phyloP scores from a whole-genome alignment of 768 basidiomycete species.

The Pilatotrama ljubarskyi region DNA sequence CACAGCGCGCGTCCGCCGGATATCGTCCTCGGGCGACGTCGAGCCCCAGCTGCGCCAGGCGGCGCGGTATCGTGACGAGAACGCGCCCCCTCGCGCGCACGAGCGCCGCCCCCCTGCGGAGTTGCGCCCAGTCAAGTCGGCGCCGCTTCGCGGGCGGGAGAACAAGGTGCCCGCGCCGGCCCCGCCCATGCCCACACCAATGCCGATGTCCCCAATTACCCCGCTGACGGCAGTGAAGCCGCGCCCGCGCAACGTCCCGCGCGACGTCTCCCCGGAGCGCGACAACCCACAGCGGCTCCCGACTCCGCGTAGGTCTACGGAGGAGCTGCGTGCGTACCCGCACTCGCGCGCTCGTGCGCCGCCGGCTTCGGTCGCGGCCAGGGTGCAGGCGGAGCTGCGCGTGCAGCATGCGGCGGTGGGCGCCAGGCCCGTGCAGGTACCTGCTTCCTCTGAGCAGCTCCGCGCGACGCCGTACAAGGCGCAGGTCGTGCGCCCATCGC shows the following conservation, averaged over 20 bases:
- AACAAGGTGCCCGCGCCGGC: background rate
- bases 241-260: slow-evolving; percentile 8
- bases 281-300: slow-evolving; percentile 16
- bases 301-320: slow-evolving; percentile 5
- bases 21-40: slow-evolving; percentile 12
- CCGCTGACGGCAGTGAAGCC: slow-evolving; percentile 2
- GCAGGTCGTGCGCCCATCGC: slow-evolving; percentile 7
- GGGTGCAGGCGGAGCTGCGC: background rate
- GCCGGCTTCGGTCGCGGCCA: background rate
- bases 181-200: background rate
- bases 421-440: background rate
- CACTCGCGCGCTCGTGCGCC: background rate
- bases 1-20: background rate
- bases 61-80: slow-evolving; percentile 10
- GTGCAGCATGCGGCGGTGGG: background rate
- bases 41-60: background rate
- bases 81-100: background rate
- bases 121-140: slow-evolving; percentile 4
- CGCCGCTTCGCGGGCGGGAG: slow-evolving; percentile 7
- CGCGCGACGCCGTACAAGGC: slow-evolving; percentile 2
- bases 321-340: background rate
- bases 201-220: background rate
- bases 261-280: slow-evolving; percentile 5
- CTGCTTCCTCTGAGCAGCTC: background rate
- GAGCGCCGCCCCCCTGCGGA: background rate